Conservation (phyloP, 805 yeast species). For the Suhomyces tanzawaensis region DNA sequence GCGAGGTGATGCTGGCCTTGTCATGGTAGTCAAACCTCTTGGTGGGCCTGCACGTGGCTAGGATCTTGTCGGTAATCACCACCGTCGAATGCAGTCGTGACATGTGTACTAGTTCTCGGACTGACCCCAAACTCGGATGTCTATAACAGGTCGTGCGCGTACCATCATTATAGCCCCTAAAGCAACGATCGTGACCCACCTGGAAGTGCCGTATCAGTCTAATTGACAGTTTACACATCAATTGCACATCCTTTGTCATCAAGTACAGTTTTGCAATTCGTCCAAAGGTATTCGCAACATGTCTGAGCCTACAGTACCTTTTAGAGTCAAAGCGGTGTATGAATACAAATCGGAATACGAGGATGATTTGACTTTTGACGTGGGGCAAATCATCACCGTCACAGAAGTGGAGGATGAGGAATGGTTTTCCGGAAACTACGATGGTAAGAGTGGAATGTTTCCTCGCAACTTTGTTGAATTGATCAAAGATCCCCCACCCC, state of each 20-base stretch:
- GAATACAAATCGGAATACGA: constrained; percentile 63
- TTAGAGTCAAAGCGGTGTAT: constrained; percentile 64
- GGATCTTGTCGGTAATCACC: constrained; percentile 22
- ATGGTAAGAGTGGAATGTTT: constrained; percentile 74
- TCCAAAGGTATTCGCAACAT: constrained; percentile 8
- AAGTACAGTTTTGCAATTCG: neutral
- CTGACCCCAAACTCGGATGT: neutral
- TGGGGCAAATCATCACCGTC: constrained; percentile 71
- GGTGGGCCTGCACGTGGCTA: constrained; percentile 31
- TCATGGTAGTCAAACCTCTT: constrained; percentile 53
- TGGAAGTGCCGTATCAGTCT: too few relatives aligned
- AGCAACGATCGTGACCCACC: constrained; percentile 2
- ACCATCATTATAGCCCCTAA: constrained; percentile 1
- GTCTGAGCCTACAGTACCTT: constrained; percentile 45
- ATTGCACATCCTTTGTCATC: neutral
- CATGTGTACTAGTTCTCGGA: neutral
- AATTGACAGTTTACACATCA: too few relatives aligned
- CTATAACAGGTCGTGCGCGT: constrained; percentile 1
- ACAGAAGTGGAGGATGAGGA: constrained; percentile 83
- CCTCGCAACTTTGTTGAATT: constrained; percentile 78
- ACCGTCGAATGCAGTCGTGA: constrained; percentile 23
- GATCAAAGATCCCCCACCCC: constrained; percentile 8
- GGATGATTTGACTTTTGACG: constrained; percentile 75
- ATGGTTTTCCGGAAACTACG: constrained; percentile 78
- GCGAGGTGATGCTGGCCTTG: constrained; percentile 58